A percentile compares a stretch with the other conserved stretches of the same genome.
Conservation (phyloP, 225 moss, liverwort and hornwort species). For the Marchantia polymorpha region DNA sequence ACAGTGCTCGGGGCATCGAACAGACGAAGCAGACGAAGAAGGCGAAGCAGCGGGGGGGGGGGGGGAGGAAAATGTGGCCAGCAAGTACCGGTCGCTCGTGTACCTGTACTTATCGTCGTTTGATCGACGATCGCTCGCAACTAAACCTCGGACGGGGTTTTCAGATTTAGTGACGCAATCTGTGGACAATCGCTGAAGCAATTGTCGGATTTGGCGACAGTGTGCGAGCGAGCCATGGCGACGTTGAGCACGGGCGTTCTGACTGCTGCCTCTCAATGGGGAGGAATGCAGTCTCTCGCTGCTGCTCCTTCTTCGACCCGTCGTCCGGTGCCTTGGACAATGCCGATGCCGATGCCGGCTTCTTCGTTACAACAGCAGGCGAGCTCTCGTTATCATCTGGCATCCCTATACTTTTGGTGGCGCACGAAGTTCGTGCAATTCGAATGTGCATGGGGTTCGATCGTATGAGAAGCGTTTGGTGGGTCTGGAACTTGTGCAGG, state of each 20-base stretch:
- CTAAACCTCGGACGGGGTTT: no score
- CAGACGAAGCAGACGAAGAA: no score
- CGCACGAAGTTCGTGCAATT: neutral
- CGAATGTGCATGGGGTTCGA: neutral
- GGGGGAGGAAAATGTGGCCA: no score
- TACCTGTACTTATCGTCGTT: no score
- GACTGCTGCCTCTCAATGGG: neutral
- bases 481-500: neutral
- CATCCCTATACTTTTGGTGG: neutral
- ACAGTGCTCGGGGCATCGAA: no score
- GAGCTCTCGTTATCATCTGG: neutral
- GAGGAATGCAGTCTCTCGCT: neutral
- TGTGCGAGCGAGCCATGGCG: constrained; percentile 2
- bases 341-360: no score
- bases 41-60: no score
- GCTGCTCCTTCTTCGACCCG: neutral
- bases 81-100: no score
- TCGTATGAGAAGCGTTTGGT: neutral
- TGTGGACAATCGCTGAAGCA: no score
- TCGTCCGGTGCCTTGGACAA: neutral
- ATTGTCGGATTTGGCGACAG: no score
- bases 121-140: no score
- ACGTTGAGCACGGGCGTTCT: neutral
- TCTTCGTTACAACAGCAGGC: constrained; percentile 1
- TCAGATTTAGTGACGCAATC: no score